Evolutionary conservation across 2,329 filamentous ascomycete genomes (phyloP).

Genomic region (Beauveria varroae): DNA sequence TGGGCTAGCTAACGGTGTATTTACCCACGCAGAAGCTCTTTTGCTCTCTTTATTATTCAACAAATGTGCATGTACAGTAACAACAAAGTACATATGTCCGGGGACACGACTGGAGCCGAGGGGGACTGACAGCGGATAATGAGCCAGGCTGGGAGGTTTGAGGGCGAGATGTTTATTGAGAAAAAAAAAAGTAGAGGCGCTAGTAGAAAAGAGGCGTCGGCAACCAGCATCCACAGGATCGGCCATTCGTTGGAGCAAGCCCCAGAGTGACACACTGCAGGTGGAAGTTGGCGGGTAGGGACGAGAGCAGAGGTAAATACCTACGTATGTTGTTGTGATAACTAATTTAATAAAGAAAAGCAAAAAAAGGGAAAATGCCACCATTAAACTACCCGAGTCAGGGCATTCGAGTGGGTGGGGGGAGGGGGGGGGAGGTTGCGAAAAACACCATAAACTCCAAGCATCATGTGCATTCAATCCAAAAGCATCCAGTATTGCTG

Average conservation of each 20-base stretch:
- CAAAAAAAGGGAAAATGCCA: neutral
- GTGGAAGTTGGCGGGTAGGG: neutral
- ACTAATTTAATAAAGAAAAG: neutral
- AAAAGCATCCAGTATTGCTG: neutral
- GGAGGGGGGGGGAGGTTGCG: too few relatives aligned
- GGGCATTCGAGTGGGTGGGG: neutral
- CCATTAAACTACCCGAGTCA: neutral
- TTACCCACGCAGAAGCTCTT: too few relatives aligned
- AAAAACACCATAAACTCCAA: too few relatives aligned
- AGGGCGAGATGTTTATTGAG: too few relatives aligned
- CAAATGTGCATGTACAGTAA: too few relatives aligned
- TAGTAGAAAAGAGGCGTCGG: neutral
- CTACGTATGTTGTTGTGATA: too few relatives aligned
- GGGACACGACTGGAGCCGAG: too few relatives aligned
- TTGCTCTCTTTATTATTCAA: too few relatives aligned
- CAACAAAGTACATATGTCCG: too few relatives aligned
- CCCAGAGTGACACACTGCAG: slow-evolving; percentile 1
- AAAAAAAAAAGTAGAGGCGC: neutral
- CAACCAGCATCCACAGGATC: neutral
- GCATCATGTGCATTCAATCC: neutral
- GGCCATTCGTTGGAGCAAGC: neutral
- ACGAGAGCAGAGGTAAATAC: neutral
- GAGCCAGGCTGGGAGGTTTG: too few relatives aligned
- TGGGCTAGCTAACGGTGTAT: too few relatives aligned
- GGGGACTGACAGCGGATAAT: too few relatives aligned